Evolutionary conservation across 352 stramenopile species (phyloP).

Genomic region (Globisporangium spiculum): DNA sequence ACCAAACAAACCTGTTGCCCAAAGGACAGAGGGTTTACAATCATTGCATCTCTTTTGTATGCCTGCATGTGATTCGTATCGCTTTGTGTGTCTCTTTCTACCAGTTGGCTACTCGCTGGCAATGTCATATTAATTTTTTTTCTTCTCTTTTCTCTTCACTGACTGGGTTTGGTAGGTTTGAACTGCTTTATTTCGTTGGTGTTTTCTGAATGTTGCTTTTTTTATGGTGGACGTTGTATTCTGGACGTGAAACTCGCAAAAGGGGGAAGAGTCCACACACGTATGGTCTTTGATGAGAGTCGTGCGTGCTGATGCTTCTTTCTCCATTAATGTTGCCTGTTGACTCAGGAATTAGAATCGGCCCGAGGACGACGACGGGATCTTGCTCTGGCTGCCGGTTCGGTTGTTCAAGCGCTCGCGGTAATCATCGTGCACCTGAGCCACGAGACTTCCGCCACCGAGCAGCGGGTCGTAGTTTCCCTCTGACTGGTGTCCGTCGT

Average conservation of each 20-base stretch:
- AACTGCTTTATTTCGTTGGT: background rate
- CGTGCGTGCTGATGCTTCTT: background rate
- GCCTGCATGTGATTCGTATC: background rate
- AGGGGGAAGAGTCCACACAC: background rate
- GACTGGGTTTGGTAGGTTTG: background rate
- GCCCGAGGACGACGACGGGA: conserved; percentile 16
- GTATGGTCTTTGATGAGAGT: background rate
- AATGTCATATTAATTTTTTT: conserved; percentile 6
- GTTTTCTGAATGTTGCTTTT: background rate
- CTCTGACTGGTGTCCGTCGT: conserved; percentile 21
- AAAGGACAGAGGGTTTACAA: background rate
- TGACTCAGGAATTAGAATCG: conserved; percentile 9
- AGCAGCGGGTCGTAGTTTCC: conserved; percentile 64
- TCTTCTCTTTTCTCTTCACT: conserved; percentile 3
- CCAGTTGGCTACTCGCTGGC: background rate
- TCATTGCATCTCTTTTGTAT: background rate
- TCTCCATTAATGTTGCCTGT: background rate
- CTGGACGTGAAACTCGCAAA: background rate
- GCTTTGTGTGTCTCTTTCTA: conserved; percentile 1
- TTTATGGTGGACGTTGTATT: background rate
- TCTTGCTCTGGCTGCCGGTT: conserved; percentile 22
- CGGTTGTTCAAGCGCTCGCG: conserved; percentile 64
- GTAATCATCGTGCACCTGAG: conserved; percentile 76
- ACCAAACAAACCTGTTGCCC: background rate
- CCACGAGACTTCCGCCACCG: conserved; percentile 55